Evolutionary conservation across 2,329 filamentous ascomycete genomes (phyloP).

Genomic region (Penicillium sclerotigenum): DNA sequence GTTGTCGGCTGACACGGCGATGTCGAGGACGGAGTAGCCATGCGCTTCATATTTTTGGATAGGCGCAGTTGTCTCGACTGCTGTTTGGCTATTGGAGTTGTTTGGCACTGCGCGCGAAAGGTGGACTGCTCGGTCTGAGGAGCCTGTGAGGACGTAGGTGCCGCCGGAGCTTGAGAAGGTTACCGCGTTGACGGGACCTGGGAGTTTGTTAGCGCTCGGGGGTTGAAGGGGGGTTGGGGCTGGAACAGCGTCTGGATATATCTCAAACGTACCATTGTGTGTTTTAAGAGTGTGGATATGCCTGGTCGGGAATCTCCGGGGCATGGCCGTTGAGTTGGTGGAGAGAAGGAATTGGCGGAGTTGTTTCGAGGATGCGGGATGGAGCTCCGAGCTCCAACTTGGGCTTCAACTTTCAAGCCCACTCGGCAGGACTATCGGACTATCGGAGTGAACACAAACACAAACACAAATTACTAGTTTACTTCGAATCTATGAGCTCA

Average conservation of each 20-base stretch:
- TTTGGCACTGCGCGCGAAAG: conserved; percentile 66
- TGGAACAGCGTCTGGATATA: too few species aligned
- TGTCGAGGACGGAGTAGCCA: conserved; percentile 84
- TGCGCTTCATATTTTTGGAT: conserved; percentile 89
- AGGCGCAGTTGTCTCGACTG: conserved; percentile 48
- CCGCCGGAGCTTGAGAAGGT: conserved; percentile 70
- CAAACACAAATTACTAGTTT: background rate
- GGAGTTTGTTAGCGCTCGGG: background rate
- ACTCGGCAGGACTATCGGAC: background rate
- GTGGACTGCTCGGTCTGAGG: conserved; percentile 77
- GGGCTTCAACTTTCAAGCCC: background rate
- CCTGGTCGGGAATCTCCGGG: conserved; percentile 37
- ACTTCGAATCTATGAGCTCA: background rate
- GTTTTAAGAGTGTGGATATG: conserved; percentile 45
- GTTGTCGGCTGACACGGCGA: conserved; percentile 72
- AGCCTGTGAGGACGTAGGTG: conserved; percentile 79
- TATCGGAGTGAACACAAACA: too few species aligned
- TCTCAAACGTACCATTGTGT: conserved; percentile 38
- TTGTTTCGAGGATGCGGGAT: conserved; percentile 9
- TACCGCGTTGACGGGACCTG: conserved; percentile 69
- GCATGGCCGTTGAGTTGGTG: conserved; percentile 14
- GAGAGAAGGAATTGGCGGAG: conserved; percentile 5
- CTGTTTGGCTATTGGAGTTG: conserved; percentile 36
- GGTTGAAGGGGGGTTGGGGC: background rate
- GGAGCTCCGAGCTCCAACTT: conserved; percentile 17